A percentile compares a stretch with the other conserved stretches of the same genome.
These are phyloP conservation scores for Canavalia ensiformis DNA, from an alignment of 306 rosid genomes.

Conservation along the genomic window DNA sequence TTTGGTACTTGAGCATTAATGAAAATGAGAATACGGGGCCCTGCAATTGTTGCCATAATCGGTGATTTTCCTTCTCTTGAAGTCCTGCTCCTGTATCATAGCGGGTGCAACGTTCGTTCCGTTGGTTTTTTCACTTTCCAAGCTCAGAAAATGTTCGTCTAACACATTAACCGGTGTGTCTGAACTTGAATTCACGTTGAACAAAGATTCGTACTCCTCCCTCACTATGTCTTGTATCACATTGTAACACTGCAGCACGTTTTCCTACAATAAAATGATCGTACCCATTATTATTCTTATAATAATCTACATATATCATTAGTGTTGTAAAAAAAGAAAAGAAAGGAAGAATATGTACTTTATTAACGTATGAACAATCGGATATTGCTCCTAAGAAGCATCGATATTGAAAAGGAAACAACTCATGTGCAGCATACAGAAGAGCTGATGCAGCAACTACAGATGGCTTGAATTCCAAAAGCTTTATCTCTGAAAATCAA, in stretches of 20 bases:
- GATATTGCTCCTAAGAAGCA: slow-evolving; percentile 70
- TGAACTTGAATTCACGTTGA: slow-evolving; percentile 64
- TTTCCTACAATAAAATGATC: slow-evolving; percentile 59
- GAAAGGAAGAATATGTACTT: slow-evolving; percentile 56
- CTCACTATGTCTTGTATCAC: slow-evolving; percentile 62
- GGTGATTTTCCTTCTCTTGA: slow-evolving; percentile 65
- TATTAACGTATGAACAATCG: slow-evolving; percentile 67
- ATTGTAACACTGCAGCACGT: slow-evolving; percentile 63
- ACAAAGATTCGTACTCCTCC: slow-evolving; percentile 66
- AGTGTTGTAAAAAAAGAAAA: neutral
- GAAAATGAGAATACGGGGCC: slow-evolving; percentile 62
- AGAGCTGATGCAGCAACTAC: slow-evolving; percentile 82
- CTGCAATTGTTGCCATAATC: slow-evolving; percentile 53
- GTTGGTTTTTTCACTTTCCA: slow-evolving; percentile 71
- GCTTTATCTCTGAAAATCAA: slow-evolving; percentile 65
- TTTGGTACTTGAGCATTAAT: slow-evolving; percentile 48
- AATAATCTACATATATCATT: slow-evolving; percentile 4
- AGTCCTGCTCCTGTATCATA: slow-evolving; percentile 57
- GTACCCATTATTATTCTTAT: slow-evolving; percentile 34
- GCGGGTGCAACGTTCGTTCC: slow-evolving; percentile 40
- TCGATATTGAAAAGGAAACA: slow-evolving; percentile 82
- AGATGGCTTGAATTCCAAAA: slow-evolving; percentile 87
- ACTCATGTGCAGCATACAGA: slow-evolving; percentile 78
- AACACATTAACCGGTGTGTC: slow-evolving; percentile 81
- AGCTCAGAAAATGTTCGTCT: slow-evolving; percentile 78